A percentile compares a stretch with the other conserved stretches of the same genome.
These are phyloP conservation scores for Anaeromyces robustus DNA, from an alignment of 192 early-diverging fungal species.

Conservation along the genomic window DNA sequence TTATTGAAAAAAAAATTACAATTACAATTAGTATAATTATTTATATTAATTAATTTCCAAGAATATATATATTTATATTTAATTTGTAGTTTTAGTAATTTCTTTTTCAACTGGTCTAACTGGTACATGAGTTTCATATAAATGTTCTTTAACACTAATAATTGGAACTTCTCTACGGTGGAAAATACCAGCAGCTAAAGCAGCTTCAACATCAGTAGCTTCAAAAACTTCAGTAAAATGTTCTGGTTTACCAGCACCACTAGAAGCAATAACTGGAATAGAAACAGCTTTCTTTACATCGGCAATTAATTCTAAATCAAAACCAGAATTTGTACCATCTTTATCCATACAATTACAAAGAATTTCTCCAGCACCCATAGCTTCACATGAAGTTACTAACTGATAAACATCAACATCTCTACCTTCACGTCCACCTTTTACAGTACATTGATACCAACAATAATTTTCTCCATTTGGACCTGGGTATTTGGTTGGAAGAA, in stretches of 20 bases:
- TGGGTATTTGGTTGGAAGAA: slow-evolving; percentile 44
- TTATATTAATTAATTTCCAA: too few relatives aligned
- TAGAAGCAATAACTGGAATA: slow-evolving; percentile 97
- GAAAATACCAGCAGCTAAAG: slow-evolving; percentile 96
- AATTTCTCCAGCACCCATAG: slow-evolving; percentile 91
- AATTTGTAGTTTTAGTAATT: background rate
- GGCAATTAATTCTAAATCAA: slow-evolving; percentile 70
- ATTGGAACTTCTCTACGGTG: slow-evolving; percentile 90
- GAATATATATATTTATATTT: too few relatives aligned
- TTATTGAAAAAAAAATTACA: too few relatives aligned
- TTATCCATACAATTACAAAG: slow-evolving; percentile 98
- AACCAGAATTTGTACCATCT: slow-evolving; percentile 96
- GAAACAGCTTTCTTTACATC: slow-evolving; percentile 60
- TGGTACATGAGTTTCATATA: slow-evolving; percentile 28
- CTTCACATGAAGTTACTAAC: slow-evolving; percentile 72
- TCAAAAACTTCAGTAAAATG: slow-evolving; percentile 83
- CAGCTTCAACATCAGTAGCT: slow-evolving; percentile 81
- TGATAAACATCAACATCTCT: slow-evolving; percentile 89
- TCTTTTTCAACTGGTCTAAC: slow-evolving; percentile 18
- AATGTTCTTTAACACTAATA: slow-evolving; percentile 59
- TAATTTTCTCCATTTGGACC: slow-evolving; percentile 87
- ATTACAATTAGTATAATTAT: too few relatives aligned
- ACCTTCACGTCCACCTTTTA: slow-evolving; percentile 91
- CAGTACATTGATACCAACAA: slow-evolving; percentile 99
- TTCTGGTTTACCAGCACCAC: slow-evolving; percentile 71